Evolutionary conservation across 2,329 filamentous ascomycete genomes (phyloP), one percentile per base, ranked within the genome.

Genomic region (Penicillium concentricum): DNA sequence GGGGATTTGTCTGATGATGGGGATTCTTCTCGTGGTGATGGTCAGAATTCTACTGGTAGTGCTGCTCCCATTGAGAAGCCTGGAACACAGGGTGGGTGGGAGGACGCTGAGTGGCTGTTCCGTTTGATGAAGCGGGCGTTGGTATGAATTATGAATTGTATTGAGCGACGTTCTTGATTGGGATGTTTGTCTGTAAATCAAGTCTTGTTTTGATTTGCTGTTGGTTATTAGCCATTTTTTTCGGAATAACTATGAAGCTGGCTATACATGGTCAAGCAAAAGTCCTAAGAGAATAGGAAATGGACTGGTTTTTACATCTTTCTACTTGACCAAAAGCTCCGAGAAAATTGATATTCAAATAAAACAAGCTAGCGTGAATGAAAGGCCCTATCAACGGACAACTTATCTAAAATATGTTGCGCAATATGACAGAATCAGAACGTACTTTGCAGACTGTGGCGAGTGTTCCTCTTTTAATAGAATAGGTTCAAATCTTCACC

Each of bases 91-190:
- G 81, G 80, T 5, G 81, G 82, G 0, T 86, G 83, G 83, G 77
- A 81, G 58, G 83, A 86, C 72, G 82, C 81, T 32, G 78, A 79
- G 30, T 86, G 83, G 83, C 66, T 86, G 56, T 69, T 86, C 56
- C 80, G 81, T 48, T 78, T 83, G 41, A 81, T 83, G 49, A 75
- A 68, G 56, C 69, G 65, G 46, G 67, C 71, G n/a, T 59, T 75
- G 20, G 58, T 69, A 62, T 71, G 57, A 68, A 51, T 9, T 43
- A 35, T 32, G 52, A 55, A 28, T 38, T 51, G 38, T 30, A 32
- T 43, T 26, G 38, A 48, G 32, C 38, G 51, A 55, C 41, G 8
- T 32, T 28, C 16, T 41, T n/a, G 5, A 8, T 35, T 26, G 16
- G 51, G 10, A 10, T 34, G 12, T 18, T 44, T 52, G 22, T 38